Conservation (phyloP, 2,329 filamentous ascomycete genomes). For the Rugonectria rugulosa region DNA sequence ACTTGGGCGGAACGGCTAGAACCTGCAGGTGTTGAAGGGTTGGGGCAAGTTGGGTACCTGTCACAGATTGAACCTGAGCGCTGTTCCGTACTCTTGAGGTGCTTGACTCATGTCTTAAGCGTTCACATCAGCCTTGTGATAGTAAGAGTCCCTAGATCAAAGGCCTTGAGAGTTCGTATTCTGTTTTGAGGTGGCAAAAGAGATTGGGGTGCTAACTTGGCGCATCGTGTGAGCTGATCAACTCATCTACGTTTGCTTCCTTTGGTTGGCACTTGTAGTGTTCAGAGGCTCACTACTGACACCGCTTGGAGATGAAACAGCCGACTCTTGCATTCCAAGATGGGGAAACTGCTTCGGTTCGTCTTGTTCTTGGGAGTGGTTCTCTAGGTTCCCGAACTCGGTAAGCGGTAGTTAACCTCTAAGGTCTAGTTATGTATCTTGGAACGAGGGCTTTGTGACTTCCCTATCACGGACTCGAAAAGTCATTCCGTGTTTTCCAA, state of each 20-base stretch:
- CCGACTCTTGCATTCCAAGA: slow-evolving; percentile 3
- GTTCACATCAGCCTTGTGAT: slow-evolving; percentile 19
- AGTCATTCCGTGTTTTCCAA: too few relatives aligned
- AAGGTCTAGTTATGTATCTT: too few relatives aligned
- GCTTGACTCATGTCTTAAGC: slow-evolving; percentile 32
- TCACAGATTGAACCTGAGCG: slow-evolving; percentile 1
- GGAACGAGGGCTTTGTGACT: too few relatives aligned
- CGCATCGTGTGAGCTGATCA: neutral
- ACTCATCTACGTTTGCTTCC: slow-evolving; percentile 5
- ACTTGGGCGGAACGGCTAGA: slow-evolving; percentile 23
- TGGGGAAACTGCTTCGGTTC: neutral
- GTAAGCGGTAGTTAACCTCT: neutral
- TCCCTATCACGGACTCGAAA: too few relatives aligned
- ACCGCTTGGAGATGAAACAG: neutral
- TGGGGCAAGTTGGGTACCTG: neutral
- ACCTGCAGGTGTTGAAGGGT: slow-evolving; percentile 30
- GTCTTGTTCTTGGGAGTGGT: slow-evolving; percentile 3
- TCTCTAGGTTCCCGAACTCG: neutral
- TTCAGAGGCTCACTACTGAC: neutral
- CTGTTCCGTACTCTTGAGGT: slow-evolving; percentile 15
- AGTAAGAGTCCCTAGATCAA: slow-evolving; percentile 1
- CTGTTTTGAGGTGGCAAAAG: slow-evolving; percentile 12
- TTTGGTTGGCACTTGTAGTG: neutral
- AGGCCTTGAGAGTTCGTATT: slow-evolving; percentile 1
- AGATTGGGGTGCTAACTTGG: neutral